A percentile compares a stretch with the other conserved stretches of the same genome.
Conservation (phyloP, 1,284 basidiomycete species). For the Ustilago esculenta region DNA sequence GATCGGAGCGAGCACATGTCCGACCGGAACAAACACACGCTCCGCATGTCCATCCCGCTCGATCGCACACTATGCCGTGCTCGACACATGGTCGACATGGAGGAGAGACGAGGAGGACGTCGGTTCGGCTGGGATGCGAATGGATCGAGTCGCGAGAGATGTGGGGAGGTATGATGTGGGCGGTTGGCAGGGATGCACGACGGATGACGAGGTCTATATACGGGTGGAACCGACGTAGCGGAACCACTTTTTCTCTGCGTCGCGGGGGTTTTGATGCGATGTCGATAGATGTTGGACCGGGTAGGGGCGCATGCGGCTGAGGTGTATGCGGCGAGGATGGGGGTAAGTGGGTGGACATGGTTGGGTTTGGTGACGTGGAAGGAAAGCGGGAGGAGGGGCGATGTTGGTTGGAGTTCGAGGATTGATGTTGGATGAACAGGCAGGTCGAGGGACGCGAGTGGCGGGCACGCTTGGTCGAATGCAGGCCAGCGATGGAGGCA, state of each 20-base stretch:
- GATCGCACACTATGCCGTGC: conserved; percentile 1
- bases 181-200: neutral
- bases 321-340: too few relatives aligned
- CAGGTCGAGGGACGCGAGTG: too few relatives aligned
- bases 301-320: too few relatives aligned
- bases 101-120: conserved; percentile 15
- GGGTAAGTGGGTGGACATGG: too few relatives aligned
- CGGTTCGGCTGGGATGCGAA: conserved; percentile 1
- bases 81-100: neutral
- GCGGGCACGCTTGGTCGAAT: too few relatives aligned
- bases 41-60: conserved; percentile 2
- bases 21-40: neutral
- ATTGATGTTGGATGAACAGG: too few relatives aligned
- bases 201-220: conserved; percentile 7
- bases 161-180: neutral
- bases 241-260: neutral
- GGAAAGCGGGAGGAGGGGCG: too few relatives aligned
- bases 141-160: conserved; percentile 2
- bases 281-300: too few relatives aligned
- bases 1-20: neutral
- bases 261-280: neutral
- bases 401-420: too few relatives aligned
- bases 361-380: too few relatives aligned
- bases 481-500: too few relatives aligned
- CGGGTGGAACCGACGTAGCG: neutral